Evolutionary conservation across 305 asterid species (phyloP), one percentile per base, ranked within the genome.

Genomic region (Solanum hybrid): DNA sequence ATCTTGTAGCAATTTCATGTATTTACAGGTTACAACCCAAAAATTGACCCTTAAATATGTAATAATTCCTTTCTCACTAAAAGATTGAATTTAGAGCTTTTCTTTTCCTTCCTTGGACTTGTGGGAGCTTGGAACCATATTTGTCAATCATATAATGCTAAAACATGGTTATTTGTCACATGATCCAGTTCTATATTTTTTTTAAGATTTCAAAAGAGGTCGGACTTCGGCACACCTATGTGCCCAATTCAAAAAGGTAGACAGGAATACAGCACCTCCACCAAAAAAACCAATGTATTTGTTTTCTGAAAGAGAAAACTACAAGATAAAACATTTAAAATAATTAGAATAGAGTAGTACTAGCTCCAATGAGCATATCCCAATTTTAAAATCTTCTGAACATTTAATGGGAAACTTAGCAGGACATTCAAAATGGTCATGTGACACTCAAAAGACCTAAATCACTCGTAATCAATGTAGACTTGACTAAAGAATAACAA

Each of bases 161-260:
- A 79, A 79, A 79, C 35, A 84, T 10, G 73, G 87, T 29, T 29
- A 84, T 84, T 46, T 46, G 87, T 84, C 87, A 84, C 87, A 84
- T 84, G 40, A 29, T 24, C 66, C 86, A 42, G 60, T 27, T 42
- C 35, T 10, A 27, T 81, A 42, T 29, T 17, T 29, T 29, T 14
- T 14, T 42, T 4, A 81, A 42, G 71, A 81, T 81, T 81, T 27
- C 10, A 81, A 27, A 40, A 1, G 37, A 42, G 86, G 71, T 81
- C 71, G 6, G 10, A 81, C 35, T 81, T 29, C 31, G 14, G 86
- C 26, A 81, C 71, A 38, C 66, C 66, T 42, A 8, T 46, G 73
- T 82, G 87, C 20, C 72, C 40, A 46, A 29, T 46, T 37, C 40
- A 82, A 29, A 82, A 29, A 84, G 29, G 42, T 29, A 84, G 87